A percentile compares a stretch with the other conserved stretches of the same genome.
These are phyloP conservation scores for Coniochaeta hoffmannii DNA, from an alignment of 2,329 filamentous ascomycete species.

Conservation along the genomic window DNA sequence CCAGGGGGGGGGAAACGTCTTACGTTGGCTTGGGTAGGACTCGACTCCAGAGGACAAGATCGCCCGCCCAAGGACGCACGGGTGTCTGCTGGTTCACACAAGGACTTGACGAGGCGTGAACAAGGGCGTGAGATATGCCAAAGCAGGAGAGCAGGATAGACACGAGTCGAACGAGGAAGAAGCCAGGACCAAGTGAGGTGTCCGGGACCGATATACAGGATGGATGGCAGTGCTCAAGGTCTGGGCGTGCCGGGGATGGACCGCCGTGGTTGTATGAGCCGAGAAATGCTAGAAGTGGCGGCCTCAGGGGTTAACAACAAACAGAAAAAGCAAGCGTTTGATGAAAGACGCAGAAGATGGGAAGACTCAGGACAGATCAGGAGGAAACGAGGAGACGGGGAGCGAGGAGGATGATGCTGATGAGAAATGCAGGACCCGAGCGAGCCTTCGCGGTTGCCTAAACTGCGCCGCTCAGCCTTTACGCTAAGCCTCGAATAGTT, in stretches of 20 bases:
- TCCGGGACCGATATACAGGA: background rate
- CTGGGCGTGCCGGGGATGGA: background rate
- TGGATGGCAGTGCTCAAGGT: background rate
- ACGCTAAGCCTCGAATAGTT: background rate
- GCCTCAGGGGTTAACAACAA: background rate
- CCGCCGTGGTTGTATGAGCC: background rate
- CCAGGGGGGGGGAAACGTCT: background rate
- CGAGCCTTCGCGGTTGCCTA: constrained; percentile 1
- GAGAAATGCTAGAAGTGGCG: background rate
- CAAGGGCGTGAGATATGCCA: background rate
- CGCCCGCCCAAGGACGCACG: background rate
- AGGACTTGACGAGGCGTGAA: background rate
- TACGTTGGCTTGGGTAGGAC: background rate
- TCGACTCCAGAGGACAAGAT: background rate
- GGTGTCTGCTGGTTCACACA: background rate
- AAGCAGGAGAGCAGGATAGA: background rate
- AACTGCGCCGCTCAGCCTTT: constrained; percentile 2
- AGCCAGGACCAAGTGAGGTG: background rate
- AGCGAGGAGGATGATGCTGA: constrained; percentile 1
- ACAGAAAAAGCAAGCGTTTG: background rate
- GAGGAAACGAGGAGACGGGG: background rate
- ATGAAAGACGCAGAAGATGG: background rate
- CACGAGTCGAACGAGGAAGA: background rate
- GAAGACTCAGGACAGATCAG: background rate
- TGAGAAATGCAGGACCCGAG: constrained; percentile 1